Base-by-base conservation (phyloP, 2,329 filamentous ascomycete species). In the Neoarthrinium moseri region DNA sequence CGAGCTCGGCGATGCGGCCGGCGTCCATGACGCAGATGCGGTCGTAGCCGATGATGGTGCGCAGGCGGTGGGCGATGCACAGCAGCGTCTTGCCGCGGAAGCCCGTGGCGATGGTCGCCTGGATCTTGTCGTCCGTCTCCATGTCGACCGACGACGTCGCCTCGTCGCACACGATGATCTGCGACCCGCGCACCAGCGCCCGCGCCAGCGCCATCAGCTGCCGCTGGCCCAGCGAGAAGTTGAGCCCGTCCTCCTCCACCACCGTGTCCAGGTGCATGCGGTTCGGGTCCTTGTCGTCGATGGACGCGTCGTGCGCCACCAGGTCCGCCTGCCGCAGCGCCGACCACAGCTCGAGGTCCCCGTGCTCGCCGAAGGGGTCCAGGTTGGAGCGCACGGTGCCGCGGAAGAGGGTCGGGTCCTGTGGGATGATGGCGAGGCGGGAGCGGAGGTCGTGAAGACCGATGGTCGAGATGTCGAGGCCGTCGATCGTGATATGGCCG, bases 91-190 rank as follows among this genome's bases (percentile, higher is more conserved):
- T 89, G 48, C 91, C 91, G 44, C 80, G 77, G 74, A 97, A 97
- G 0, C 85, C 91, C 1, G 80, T 77, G 0, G 89, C 86, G 67
- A 97, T 96, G 4, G 91, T 95, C 45, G 75, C 74, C 67, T 97
- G 92, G 62, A 97, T 96, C 77, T 94, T 95, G 67, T 90, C 86
- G 63, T 99, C 94, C 3, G 92, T 97, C 62, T 96, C 92, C 75
- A 96, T 94, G 66, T 97, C 92, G 6, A 97, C 91, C 0, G 83
- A 88, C 2, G 86, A 90, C 0, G 94, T 99, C 1, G 94, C 94
- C 68, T 99, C 94, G 71, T 99, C 94, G 67, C 92, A 96, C 40
- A 99, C 86, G 57, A 97, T 96, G 68, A 97, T 96, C 56, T 87
- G 89, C 1, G 86, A 87, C 34, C 86, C 83, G 29, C 92, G 84